These are phyloP conservation scores for Penicillium chermesinum DNA, from an alignment of 495 filamentous ascomycete species.

Conservation along the genomic window DNA sequence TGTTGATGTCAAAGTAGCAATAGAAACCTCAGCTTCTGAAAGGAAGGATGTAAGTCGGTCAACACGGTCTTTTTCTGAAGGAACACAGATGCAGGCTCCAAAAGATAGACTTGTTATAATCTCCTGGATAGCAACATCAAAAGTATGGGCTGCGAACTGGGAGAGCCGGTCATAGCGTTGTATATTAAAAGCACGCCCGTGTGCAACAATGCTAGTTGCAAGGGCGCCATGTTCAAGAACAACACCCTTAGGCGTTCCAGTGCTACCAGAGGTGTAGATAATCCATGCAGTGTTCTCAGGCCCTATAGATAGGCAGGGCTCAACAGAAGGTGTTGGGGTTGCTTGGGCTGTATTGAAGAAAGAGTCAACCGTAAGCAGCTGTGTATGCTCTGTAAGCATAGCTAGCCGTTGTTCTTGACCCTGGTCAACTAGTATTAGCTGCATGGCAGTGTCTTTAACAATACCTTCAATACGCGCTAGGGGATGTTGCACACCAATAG, in stretches of 20 bases:
- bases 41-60: not conserved
- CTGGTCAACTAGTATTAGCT: not conserved
- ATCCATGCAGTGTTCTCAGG: no score
- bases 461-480: not conserved
- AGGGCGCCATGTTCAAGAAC: constrained; percentile 38
- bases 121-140: not conserved
- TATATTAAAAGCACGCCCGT: not conserved
- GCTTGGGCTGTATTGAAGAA: no score
- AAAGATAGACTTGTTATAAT: not conserved
- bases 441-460: not conserved
- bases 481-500: not conserved
- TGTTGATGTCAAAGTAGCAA: not conserved
- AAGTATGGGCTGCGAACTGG: not conserved
- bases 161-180: not conserved
- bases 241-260: constrained; percentile 39
- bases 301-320: no score
- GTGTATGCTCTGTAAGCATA: not conserved
- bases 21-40: no score
- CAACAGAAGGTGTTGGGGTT: no score
- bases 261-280: constrained; percentile 37
- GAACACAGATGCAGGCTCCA: not conserved
- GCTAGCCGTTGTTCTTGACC: not conserved
- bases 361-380: no score
- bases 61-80: not conserved
- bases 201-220: constrained; percentile 17